A percentile compares a stretch with the other conserved stretches of the same genome.
phyloP scores from a whole-genome alignment of 164 flowering plant genomes.

The Hamamelis virginiana region DNA sequence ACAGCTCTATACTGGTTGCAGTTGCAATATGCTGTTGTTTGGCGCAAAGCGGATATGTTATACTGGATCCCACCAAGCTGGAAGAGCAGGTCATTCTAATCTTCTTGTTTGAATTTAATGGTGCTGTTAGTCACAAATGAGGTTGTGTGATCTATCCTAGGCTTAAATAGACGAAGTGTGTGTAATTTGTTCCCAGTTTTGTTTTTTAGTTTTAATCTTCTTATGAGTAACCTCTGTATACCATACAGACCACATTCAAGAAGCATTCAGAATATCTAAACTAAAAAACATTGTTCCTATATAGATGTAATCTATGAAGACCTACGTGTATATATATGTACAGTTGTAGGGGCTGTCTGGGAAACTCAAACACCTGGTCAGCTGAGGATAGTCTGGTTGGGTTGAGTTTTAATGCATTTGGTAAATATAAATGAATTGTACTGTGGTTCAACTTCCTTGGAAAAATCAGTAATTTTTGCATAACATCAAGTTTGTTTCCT shows the following conservation, averaged over 20 bases:
- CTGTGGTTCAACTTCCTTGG: neutral
- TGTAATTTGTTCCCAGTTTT: neutral
- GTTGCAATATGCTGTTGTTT: conserved; percentile 85
- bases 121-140: neutral
- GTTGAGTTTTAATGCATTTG: neutral
- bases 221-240: neutral
- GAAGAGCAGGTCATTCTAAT: conserved; percentile 76
- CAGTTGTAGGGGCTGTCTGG: neutral
- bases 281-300: neutral
- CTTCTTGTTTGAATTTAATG: neutral
- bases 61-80: conserved; percentile 80
- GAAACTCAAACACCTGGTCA: too few relatives aligned
- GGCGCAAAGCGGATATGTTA: conserved; percentile 47
- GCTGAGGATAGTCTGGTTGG: neutral
- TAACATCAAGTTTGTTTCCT: neutral
- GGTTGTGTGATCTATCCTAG: neutral
- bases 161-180: neutral
- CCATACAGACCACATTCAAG: too few relatives aligned
- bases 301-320: too few relatives aligned
- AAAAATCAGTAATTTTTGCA: neutral
- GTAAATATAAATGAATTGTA: neutral
- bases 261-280: neutral
- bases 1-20: conserved; percentile 31
- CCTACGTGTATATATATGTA: neutral
- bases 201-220: neutral